phyloP scores from a whole-genome alignment of 345 rosid genomes.

The Gynandropsis gynandra region DNA sequence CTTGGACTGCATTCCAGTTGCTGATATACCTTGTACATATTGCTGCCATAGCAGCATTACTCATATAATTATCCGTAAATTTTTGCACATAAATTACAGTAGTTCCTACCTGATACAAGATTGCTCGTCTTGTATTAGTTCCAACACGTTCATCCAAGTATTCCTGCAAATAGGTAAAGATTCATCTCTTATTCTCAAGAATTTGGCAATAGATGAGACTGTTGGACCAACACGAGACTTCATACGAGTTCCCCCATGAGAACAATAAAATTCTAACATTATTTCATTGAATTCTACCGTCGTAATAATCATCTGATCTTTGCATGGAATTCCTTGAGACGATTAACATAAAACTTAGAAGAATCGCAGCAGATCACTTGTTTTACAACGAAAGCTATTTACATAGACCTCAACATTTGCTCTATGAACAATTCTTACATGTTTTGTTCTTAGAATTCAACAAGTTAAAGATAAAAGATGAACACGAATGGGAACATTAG shows the following conservation, averaged over 20 bases:
- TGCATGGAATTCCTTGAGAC: background rate
- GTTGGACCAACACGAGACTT: too few relatives aligned
- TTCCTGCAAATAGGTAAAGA: constrained; percentile 28
- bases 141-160: constrained; percentile 75
- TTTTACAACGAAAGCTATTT: background rate
- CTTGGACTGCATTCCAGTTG: constrained; percentile 83
- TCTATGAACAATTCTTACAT: background rate
- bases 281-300: constrained; percentile 2
- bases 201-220: background rate
- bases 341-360: background rate
- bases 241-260: too few relatives aligned
- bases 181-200: too few relatives aligned
- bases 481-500: background rate
- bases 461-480: constrained; percentile 1
- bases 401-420: background rate
- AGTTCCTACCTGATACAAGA: constrained; percentile 59
- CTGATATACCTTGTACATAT: constrained; percentile 89
- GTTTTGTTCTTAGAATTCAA: background rate
- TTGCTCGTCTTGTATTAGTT: constrained; percentile 47
- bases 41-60: constrained; percentile 38
- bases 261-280: background rate
- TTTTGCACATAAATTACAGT: background rate
- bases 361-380: background rate
- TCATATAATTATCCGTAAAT: background rate
- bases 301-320: constrained; percentile 1